Evolutionary conservation across 2,329 filamentous ascomycete species (phyloP), one percentile per base, ranked within the genome.

Genomic region (Aspergillus calidoustus): DNA sequence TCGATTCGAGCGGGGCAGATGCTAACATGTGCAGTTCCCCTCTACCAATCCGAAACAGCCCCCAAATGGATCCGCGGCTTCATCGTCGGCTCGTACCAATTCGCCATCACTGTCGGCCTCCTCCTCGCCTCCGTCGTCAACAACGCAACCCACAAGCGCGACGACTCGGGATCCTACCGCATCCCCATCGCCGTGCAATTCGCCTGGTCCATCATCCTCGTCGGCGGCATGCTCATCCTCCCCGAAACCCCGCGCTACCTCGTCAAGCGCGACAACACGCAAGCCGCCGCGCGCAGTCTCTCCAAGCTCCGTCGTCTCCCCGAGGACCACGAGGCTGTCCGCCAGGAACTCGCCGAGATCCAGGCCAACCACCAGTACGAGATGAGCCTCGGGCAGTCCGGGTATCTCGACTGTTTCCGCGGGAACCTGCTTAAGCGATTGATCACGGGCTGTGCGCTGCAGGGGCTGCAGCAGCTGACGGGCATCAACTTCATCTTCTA

Each of bases 311-410:
- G 92, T 72, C 89, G 90, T 60, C 87, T 71, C 44, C 68, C 94
- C 79, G 83, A 88, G 52, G 74, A 80, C 58, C 85, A 90, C 57
- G 91, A 89, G n/a, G 84, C 89, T 64, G 91, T 87, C 74, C 87
- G 94, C 77, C 82, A 86, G 65, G 92, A 96, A 79, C 84, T 95
- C 48, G 84, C 89, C 44, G 92, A 96, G 81, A 91, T 96, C 68
- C 84, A 93, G 65, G 92, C 91, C 80, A 96, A 95, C 82, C 87
- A 94, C 77, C 90, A 91, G 78, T 92, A 92, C 75, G 92, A 96
- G 82, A 83, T 89, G 69, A 69, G 69, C 43, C 61, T 79, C 6
- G 78, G 77, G 48, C 72, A 68, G 3, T 71, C 76, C 5, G 70
- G 70, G n/a, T 80, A 77, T 57, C 52, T 75, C 7, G 76, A 78